Evolutionary conservation across 1,139 yeast genomes (phyloP).

Genomic region (Candida pseudocylindracea): DNA sequence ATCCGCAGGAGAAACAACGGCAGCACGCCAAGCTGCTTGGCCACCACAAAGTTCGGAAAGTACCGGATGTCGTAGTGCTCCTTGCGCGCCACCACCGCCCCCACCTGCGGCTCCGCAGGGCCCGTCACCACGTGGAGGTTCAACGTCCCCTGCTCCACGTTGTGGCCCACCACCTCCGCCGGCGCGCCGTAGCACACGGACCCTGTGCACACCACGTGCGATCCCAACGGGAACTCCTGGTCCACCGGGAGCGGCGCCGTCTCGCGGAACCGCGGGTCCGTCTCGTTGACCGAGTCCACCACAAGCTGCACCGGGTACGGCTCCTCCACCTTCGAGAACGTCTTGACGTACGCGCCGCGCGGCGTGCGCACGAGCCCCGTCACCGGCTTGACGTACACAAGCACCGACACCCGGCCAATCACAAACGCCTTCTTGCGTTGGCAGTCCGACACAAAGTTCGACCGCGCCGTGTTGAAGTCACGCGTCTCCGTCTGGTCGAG

Average conservation of each 20-base stretch:
- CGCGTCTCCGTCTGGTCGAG: conserved; percentile 17
- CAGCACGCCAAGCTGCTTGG: conserved; percentile 31
- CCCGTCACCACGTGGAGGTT: conserved; percentile 30
- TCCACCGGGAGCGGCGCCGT: conserved; percentile 59
- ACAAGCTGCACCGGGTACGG: conserved; percentile 56
- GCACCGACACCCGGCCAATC: conserved; percentile 26
- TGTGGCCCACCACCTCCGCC: conserved; percentile 44
- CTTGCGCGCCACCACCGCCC: conserved; percentile 11
- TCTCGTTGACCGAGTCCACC: conserved; percentile 52
- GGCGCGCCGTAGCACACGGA: conserved; percentile 80
- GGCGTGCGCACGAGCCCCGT: conserved; percentile 51
- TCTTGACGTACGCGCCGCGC: conserved; percentile 62
- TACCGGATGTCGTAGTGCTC: conserved; percentile 39
- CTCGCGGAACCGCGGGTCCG: conserved; percentile 54
- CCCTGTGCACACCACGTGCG: conserved; percentile 67
- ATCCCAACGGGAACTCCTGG: conserved; percentile 58
- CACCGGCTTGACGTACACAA: conserved; percentile 55
- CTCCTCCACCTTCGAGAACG: conserved; percentile 28
- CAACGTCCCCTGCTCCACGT: conserved; percentile 12
- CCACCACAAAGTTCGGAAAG: conserved; percentile 44
- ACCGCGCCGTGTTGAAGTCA: conserved; percentile 18
- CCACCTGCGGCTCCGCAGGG: conserved; percentile 38
- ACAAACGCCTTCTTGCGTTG: conserved; percentile 3
- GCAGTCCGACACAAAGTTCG: conserved; percentile 19
- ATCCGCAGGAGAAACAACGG: conserved; percentile 54